phyloP scores from a whole-genome alignment of 352 stramenopile species.

The Pythium inflatum region DNA sequence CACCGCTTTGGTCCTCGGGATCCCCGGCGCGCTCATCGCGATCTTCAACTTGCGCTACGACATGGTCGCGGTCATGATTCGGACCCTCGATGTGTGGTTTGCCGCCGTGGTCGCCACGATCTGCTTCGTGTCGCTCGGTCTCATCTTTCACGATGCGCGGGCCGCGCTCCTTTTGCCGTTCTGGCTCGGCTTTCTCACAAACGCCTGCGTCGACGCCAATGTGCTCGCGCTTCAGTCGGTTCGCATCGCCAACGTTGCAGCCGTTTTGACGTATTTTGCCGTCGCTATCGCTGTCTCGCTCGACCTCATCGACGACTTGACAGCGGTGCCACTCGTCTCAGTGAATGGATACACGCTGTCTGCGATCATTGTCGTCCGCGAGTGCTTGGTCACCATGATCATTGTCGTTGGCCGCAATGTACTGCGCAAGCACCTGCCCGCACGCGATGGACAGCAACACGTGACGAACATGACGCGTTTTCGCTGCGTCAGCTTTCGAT shows the following conservation, averaged over 20 bases:
- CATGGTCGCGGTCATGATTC: constrained; percentile 37
- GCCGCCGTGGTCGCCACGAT: constrained; percentile 32
- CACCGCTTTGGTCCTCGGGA: not conserved
- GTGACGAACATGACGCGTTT: not conserved
- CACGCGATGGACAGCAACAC: not conserved
- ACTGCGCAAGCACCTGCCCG: constrained; percentile 3
- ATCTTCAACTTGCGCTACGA: constrained; percentile 39
- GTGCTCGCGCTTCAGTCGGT: constrained; percentile 1
- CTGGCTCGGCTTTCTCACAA: not conserved
- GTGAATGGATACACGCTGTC: constrained; percentile 11
- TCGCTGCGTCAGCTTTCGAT: constrained; percentile 29
- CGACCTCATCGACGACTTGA: not conserved
- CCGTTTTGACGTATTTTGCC: not conserved
- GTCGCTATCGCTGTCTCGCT: not conserved
- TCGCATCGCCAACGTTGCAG: constrained; percentile 1
- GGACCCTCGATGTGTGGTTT: constrained; percentile 52
- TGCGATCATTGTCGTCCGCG: constrained; percentile 4
- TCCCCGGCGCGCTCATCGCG: not conserved
- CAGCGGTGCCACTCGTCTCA: constrained; percentile 4
- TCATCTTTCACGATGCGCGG: constrained; percentile 1
- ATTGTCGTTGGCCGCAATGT: constrained; percentile 14
- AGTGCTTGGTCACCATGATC: constrained; percentile 14
- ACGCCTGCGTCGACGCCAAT: constrained; percentile 26
- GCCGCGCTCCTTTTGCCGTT: not conserved
- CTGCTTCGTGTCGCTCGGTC: not conserved